Conservation (phyloP, 1,139 yeast species). For the Arxiozyma heterogenica region DNA sequence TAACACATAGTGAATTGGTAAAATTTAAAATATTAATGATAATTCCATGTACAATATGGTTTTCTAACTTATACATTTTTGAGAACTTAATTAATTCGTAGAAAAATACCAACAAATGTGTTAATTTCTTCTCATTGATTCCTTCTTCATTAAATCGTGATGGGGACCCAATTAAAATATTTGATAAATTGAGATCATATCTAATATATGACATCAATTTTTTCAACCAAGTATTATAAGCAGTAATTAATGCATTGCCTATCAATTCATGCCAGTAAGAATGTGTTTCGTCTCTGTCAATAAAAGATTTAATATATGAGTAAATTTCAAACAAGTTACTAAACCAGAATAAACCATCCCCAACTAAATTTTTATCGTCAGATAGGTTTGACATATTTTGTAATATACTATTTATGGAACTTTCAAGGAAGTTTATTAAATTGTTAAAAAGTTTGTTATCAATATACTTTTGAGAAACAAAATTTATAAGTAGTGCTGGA, state of each 20-base stretch:
- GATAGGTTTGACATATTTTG: constrained; percentile 55
- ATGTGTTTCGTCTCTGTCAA: constrained; percentile 21
- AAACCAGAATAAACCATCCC: constrained; percentile 94
- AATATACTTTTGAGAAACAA: constrained; percentile 61
- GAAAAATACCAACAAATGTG: constrained; percentile 5
- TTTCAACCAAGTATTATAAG: constrained; percentile 92
- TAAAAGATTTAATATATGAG: constrained; percentile 58
- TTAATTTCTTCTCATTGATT: constrained; percentile 3
- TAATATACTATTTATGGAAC: constrained; percentile 49
- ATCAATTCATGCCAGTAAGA: constrained; percentile 66
- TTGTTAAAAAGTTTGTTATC: constrained; percentile 4
- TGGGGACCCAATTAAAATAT: constrained; percentile 87
- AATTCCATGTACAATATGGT: constrained; percentile 72
- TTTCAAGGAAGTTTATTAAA: neutral
- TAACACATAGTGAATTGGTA: constrained; percentile 88
- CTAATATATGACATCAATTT: constrained; percentile 38
- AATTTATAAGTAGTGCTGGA: constrained; percentile 88
- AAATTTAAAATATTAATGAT: constrained; percentile 71
- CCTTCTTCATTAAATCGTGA: neutral
- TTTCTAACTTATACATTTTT: constrained; percentile 16
- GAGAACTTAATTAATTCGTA: constrained; percentile 30
- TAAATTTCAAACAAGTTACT: constrained; percentile 90
- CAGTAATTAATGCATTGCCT: constrained; percentile 30
- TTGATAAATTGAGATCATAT: constrained; percentile 59
- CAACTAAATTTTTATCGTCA: constrained; percentile 68